phyloP scores from a whole-genome alignment of 2,329 filamentous ascomycete species.

The Septoria petroselini region DNA sequence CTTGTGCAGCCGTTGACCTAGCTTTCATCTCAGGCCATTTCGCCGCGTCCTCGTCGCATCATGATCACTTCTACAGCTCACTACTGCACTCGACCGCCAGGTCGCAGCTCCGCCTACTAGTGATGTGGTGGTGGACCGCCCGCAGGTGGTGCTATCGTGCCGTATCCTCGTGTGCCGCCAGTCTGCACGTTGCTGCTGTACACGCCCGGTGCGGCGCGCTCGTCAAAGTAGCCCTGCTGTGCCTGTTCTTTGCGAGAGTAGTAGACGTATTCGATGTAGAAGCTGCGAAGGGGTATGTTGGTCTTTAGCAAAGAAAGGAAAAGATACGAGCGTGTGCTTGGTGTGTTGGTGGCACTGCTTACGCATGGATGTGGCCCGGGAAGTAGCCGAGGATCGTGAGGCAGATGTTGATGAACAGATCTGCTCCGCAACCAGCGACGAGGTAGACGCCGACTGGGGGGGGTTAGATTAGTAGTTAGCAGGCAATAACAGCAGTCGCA shows the following conservation, averaged over 20 bases:
- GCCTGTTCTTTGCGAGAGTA: slow-evolving; percentile 68
- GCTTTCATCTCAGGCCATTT: too few species aligned
- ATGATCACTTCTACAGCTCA: too few species aligned
- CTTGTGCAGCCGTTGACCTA: too few species aligned
- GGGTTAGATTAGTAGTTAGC: slow-evolving; percentile 42
- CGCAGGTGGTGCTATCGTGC: slow-evolving; percentile 26
- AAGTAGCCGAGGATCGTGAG: slow-evolving; percentile 57
- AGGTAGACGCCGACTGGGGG: slow-evolving; percentile 47
- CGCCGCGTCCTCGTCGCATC: too few species aligned
- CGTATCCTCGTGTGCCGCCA: slow-evolving; percentile 50
- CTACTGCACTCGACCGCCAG: too few species aligned
- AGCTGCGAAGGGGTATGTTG: slow-evolving; percentile 37
- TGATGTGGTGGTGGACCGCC: slow-evolving; percentile 1
- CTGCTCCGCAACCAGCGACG: slow-evolving; percentile 50
- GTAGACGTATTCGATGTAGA: slow-evolving; percentile 81
- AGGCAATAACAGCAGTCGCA: too few species aligned
- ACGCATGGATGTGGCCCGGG: slow-evolving; percentile 65
- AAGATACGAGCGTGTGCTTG: neutral
- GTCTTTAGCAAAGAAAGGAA: neutral
- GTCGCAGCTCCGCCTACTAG: too few species aligned
- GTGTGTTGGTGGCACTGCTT: neutral
- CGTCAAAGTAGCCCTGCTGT: slow-evolving; percentile 54
- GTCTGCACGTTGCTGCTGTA: slow-evolving; percentile 71
- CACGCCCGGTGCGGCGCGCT: slow-evolving; percentile 62
- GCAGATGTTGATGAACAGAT: slow-evolving; percentile 47